Evolutionary conservation across 2,329 filamentous ascomycete genomes (phyloP).

Genomic region (Ceratocystis lukuohia): DNA sequence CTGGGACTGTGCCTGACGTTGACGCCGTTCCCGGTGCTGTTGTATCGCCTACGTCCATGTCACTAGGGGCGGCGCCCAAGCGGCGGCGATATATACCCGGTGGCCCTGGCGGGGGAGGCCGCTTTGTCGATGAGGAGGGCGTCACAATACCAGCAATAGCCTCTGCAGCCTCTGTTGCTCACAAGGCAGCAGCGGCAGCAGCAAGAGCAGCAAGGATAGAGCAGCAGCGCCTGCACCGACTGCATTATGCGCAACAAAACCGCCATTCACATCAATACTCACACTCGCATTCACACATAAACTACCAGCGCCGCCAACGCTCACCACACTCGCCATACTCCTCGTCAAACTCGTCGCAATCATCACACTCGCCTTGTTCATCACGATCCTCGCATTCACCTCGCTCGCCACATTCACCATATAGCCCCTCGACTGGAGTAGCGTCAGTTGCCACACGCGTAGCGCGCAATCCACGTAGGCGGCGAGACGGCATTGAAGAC

Average conservation of each 20-base stretch:
- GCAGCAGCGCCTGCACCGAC: neutral
- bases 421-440: conserved; percentile 26
- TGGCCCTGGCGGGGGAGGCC: conserved; percentile 70
- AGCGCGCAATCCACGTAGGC: conserved; percentile 43
- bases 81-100: conserved; percentile 71
- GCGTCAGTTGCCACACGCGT: conserved; percentile 37
- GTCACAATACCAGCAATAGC: neutral
- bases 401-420: neutral
- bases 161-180: neutral
- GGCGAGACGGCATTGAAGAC: conserved; percentile 38
- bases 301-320: neutral
- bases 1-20: conserved; percentile 30
- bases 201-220: conserved; percentile 20
- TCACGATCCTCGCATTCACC: too few relatives aligned
- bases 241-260: neutral
- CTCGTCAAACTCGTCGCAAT: too few relatives aligned
- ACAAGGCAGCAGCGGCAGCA: conserved; percentile 26
- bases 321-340: neutral
- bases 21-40: conserved; percentile 30
- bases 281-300: neutral
- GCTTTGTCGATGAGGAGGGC: conserved; percentile 62
- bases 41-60: conserved; percentile 23
- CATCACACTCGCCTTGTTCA: too few relatives aligned
- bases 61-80: conserved; percentile 53
- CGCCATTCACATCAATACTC: neutral